Base-by-base conservation (phyloP, 768 basidiomycete genomes). In the Artomyces pyxidatus region DNA sequence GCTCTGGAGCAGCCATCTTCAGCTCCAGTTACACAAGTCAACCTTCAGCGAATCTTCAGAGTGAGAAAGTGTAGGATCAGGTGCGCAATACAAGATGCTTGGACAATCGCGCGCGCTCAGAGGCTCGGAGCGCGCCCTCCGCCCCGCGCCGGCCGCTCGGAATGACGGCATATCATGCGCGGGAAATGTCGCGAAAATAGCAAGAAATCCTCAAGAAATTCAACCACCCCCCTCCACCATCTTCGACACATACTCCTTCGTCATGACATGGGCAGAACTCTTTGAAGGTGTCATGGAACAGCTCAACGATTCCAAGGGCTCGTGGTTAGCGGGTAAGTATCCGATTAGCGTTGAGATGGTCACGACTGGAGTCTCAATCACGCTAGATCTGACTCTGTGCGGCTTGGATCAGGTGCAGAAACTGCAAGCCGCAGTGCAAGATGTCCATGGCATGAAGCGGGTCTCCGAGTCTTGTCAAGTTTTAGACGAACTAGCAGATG, bases 401-500 rank as follows among this genome's bases (percentile, higher is more conserved):
- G 53, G 53, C 67, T 69, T 68, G 44, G 73, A 74, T 76, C 17
- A 17, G 10, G 23, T 60, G 16, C 21, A 27, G 12, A 11, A 41
- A 21, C 56, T 59, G 11, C 56, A 43, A 19, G 42, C 38, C 40
- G 51, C 48, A 12, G 48, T 48, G 17, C 17, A 37, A 26, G 27
- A 42, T 43, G n/a, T 48, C 38, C 35, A 48, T 32, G 19, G n/a
- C 1, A 38, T 17, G 43, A 23, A 28, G 25, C 23, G 27, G 14
- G 29, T 29, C 50, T 25, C 30, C n/a, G n/a, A 51, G 19, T 37
- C 42, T 53, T 47, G 42, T 42, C 39, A 45, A 7, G 41, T 58
- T 7, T 56, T 82, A 21, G 68, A 76, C 19, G 46, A 54, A 1
- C 61, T 88, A n/a, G 68, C 78, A 23, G 47, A 62, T 28, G 56